These are phyloP conservation scores for Zygosaccharomyces lentus DNA, from an alignment of 805 yeast species.

Conservation along the genomic window DNA sequence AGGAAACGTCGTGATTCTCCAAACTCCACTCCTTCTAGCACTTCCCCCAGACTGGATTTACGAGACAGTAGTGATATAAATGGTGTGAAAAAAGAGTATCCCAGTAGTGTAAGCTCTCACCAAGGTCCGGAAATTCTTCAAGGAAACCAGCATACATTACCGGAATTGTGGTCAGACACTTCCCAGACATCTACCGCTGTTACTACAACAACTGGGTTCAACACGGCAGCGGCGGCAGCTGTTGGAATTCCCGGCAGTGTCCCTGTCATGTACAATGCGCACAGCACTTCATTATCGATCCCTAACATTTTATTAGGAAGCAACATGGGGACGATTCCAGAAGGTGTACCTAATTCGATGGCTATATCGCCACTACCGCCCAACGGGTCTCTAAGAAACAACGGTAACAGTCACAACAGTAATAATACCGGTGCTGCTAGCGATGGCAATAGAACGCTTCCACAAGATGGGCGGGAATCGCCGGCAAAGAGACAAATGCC, in stretches of 20 bases:
- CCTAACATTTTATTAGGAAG: background rate
- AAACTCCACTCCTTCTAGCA: constrained; percentile 5
- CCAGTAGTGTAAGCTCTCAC: background rate
- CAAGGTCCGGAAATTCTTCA: background rate
- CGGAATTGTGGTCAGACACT: background rate
- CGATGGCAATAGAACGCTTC: background rate
- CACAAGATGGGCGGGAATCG: background rate
- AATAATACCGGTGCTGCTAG: background rate
- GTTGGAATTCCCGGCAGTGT: background rate
- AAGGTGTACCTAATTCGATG: background rate
- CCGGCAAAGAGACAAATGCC: background rate
- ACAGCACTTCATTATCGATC: background rate
- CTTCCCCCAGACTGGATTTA: background rate
- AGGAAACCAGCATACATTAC: background rate
- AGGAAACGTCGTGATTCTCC: constrained; percentile 23
- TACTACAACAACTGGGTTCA: background rate
- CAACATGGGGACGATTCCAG: background rate
- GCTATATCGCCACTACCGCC: background rate
- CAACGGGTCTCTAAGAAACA: background rate
- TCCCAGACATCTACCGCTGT: background rate
- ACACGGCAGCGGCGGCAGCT: background rate
- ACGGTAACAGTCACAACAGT: background rate
- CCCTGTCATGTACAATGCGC: background rate
- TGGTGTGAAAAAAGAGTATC: background rate
- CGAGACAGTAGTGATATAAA: background rate